Base-by-base conservation (phyloP, 2,329 filamentous ascomycete species). In the Sporothrix globosa region DNA sequence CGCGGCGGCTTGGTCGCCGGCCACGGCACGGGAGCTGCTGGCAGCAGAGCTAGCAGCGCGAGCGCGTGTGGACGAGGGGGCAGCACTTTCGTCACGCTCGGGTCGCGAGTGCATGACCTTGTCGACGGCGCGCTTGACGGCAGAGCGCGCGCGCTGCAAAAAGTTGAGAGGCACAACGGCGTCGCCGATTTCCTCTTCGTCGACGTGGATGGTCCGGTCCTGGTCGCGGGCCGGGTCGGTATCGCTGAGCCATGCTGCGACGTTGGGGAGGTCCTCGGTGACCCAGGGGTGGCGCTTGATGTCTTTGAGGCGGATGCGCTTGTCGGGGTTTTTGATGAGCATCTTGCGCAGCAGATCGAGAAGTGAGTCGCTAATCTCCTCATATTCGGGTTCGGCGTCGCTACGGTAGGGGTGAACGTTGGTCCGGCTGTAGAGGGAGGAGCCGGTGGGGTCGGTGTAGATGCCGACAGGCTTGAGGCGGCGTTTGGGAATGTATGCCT, bases 281-380 rank as follows among this genome's bases (percentile, higher is more conserved):
- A 98, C 91, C 96, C 96, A 99, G 5, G 91, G 90, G 77, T 99
- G 96, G 72, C 92, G 90, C 79, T 98, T 98, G 76, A 98, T 95
- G 75, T 97, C 95, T 72, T 90, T 89, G 67, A 99, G 83, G 9
- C 92, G 91, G 76, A 99, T 97, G 52, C 96, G 90, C 80, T 94
- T 90, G 41, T 91, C 86, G 0, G 95, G 94, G 77, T 98, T 93
- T 81, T 98, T 99, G 75, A 87, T 90, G 71, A 99, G 85, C 82
- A 99, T 89, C 74, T 90, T 88, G 65, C 83, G 85, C 39, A 99
- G 81, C 14, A 99, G 84, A 77, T 99, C 92, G 68, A 89, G 86
- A 10, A 99, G 82, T 13, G 91, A 85, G 61, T 93, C 90, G 73
- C 95, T 92, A 41, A 99, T 87, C 14, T 92, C 88, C 78, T 99